Evolutionary conservation across 225 moss, liverwort and hornwort species (phyloP).

Genomic region (Polytrichum formosum): DNA sequence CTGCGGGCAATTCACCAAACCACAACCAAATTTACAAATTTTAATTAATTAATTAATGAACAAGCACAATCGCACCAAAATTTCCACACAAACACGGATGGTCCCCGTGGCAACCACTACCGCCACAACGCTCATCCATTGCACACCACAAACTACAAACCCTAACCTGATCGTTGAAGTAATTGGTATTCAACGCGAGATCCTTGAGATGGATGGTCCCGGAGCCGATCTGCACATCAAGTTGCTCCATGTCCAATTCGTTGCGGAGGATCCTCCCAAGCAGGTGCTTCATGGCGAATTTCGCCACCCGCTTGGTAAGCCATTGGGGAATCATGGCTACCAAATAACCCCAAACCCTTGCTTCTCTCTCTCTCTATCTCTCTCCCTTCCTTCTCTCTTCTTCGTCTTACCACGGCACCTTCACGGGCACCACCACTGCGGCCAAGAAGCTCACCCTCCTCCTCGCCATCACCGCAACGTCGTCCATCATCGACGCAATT

Average conservation of each 20-base stretch:
- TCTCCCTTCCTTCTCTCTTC: too few relatives aligned
- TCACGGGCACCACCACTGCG: too few relatives aligned
- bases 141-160: background rate
- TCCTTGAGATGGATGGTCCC: conserved; percentile 85
- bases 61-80: conserved; percentile 1
- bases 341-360: too few relatives aligned
- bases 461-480: too few relatives aligned
- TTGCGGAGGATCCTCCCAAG: conserved; percentile 78
- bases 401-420: too few relatives aligned
- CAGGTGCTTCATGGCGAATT: conserved; percentile 94
- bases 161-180: conserved; percentile 90
- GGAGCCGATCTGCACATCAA: conserved; percentile 96
- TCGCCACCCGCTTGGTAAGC: conserved; percentile 89
- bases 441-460: too few relatives aligned
- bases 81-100: conserved; percentile 3
- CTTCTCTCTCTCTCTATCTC: too few relatives aligned
- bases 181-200: conserved; percentile 72
- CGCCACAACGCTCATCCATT: background rate
- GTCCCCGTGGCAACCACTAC: conserved; percentile 12
- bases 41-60: background rate
- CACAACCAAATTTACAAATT: background rate
- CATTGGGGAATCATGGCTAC: conserved; percentile 92
- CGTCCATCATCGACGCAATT: too few relatives aligned
- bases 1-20: conserved; percentile 33
- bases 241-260: conserved; percentile 95